Evolutionary conservation across 2,329 filamentous ascomycete genomes (phyloP).

Genomic region (Phoma sp.): DNA sequence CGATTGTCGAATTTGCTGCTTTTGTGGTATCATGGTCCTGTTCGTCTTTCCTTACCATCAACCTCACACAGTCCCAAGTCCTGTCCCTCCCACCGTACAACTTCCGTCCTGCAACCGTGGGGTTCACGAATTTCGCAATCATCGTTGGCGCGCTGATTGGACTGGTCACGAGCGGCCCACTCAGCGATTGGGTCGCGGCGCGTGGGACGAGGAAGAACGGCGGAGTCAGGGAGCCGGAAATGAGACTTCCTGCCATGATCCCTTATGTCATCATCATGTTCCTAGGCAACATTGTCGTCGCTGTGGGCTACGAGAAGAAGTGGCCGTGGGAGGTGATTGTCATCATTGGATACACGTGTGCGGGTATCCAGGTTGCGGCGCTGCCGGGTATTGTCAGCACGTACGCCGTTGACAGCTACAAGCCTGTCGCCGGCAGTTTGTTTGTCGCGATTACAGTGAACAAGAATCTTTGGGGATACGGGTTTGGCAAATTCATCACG

Average conservation of each 20-base stretch:
- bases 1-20: slow-evolving; percentile 67
- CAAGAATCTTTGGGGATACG: slow-evolving; percentile 70
- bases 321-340: slow-evolving; percentile 65
- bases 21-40: slow-evolving; percentile 68
- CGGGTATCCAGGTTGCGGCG: slow-evolving; percentile 65
- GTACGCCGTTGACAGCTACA: slow-evolving; percentile 70
- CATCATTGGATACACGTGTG: slow-evolving; percentile 63
- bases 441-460: slow-evolving; percentile 69
- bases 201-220: slow-evolving; percentile 59
- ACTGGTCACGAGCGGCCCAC: slow-evolving; percentile 60
- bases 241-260: slow-evolving; percentile 63
- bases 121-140: slow-evolving; percentile 65
- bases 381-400: slow-evolving; percentile 65
- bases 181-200: slow-evolving; percentile 64
- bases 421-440: slow-evolving; percentile 65
- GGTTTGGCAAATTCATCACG: slow-evolving; percentile 63
- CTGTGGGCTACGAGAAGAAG: slow-evolving; percentile 59
- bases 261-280: slow-evolving; percentile 64
- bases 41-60: slow-evolving; percentile 64
- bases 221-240: slow-evolving; percentile 65
- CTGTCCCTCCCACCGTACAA: slow-evolving; percentile 64
- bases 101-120: slow-evolving; percentile 56
- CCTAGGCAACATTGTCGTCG: slow-evolving; percentile 63
- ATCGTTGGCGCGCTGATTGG: slow-evolving; percentile 62
- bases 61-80: slow-evolving; percentile 64